Conservation (phyloP, 2,329 filamentous ascomycete genomes). For the Pseudogymnoascus sp. region DNA sequence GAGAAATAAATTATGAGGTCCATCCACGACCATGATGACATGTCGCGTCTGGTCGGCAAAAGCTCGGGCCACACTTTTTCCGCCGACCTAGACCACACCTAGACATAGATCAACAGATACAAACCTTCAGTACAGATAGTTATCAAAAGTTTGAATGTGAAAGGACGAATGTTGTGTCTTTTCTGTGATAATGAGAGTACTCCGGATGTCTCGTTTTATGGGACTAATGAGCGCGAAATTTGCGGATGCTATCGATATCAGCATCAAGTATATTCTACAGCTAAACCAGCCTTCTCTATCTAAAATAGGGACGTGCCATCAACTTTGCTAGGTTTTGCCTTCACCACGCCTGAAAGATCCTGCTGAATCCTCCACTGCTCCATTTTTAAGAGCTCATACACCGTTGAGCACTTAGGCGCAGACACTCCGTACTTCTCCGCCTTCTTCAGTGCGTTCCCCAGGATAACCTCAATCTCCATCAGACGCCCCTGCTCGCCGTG, state of each 20-base stretch:
- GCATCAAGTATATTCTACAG: not conserved
- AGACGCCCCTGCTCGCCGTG: slow-evolving; percentile 47
- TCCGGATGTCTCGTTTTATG: not conserved
- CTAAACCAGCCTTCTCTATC: not conserved
- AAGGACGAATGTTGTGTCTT: not conserved
- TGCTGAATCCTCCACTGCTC: slow-evolving; percentile 37
- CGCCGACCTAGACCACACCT: not conserved
- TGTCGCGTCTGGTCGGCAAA: not conserved
- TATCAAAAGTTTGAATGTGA: not conserved
- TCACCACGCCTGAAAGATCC: not conserved
- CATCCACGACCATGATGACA: not conserved
- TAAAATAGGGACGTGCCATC: slow-evolving; percentile 5
- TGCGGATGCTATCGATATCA: not conserved
- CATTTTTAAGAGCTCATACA: slow-evolving; percentile 49
- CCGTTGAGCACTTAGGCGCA: slow-evolving; percentile 46
- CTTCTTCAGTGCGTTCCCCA: slow-evolving; percentile 48
- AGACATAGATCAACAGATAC: not conserved
- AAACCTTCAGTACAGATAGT: not conserved
- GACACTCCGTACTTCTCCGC: slow-evolving; percentile 44
- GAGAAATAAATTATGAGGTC: not conserved
- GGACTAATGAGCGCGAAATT: not conserved
- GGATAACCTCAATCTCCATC: slow-evolving; percentile 51
- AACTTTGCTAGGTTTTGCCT: not conserved
- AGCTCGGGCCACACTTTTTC: slow-evolving; percentile 6
- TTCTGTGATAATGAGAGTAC: not conserved